Evolutionary conservation across 2,329 filamentous ascomycete genomes (phyloP).

Genomic region (Mycosphaerelloides madeirae): DNA sequence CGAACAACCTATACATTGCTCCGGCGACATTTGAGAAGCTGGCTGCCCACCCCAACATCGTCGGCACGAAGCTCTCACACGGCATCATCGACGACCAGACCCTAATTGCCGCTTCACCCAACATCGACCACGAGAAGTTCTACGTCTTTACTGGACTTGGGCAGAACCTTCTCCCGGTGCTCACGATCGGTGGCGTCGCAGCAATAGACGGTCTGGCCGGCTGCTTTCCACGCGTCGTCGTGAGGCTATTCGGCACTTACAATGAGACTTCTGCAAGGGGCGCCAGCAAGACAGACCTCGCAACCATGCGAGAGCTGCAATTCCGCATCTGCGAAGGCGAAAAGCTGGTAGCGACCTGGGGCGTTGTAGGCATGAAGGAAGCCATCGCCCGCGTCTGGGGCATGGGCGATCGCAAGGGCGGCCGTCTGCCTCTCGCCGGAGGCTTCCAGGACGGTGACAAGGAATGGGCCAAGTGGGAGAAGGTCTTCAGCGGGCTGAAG

Average conservation of each 20-base stretch:
- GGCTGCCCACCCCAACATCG: conserved; percentile 60
- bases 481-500: conserved; percentile 41
- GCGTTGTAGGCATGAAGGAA: conserved; percentile 63
- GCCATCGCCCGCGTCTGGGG: conserved; percentile 55
- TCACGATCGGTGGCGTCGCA: conserved; percentile 59
- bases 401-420: conserved; percentile 56
- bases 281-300: conserved; percentile 37
- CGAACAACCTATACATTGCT: conserved; percentile 58
- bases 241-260: conserved; percentile 52
- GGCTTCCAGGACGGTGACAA: conserved; percentile 54
- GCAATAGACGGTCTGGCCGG: conserved; percentile 64
- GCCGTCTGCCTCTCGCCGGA: conserved; percentile 54
- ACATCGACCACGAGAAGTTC: conserved; percentile 57
- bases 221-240: conserved; percentile 60
- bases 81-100: conserved; percentile 61
- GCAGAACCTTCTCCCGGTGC: conserved; percentile 60
- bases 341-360: conserved; percentile 57
- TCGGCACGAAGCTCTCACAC: conserved; percentile 66
- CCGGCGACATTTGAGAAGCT: conserved; percentile 57
- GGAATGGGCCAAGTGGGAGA: conserved; percentile 55
- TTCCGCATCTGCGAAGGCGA: conserved; percentile 58
- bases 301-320: conserved; percentile 53
- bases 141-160: conserved; percentile 61
- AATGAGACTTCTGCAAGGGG: conserved; percentile 39
- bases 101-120: conserved; percentile 56